Conservation (phyloP, 805 yeast species). For the Metschnikowia peoriensis region DNA sequence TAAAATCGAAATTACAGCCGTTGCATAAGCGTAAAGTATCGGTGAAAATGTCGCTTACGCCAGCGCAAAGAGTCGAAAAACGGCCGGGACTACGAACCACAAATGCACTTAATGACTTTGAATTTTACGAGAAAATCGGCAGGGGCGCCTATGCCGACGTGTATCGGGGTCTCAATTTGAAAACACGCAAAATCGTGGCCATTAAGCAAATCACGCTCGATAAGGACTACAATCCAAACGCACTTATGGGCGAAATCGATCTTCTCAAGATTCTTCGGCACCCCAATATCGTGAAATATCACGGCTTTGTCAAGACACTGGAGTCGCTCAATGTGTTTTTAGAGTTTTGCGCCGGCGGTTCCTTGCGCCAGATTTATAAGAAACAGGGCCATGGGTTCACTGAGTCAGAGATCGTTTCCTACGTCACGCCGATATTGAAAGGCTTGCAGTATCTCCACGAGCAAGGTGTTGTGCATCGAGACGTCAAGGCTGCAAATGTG, state of each 20-base stretch:
- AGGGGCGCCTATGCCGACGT: slow-evolving; percentile 92
- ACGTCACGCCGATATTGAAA: slow-evolving; percentile 39
- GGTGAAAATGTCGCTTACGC: slow-evolving; percentile 45
- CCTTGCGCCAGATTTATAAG: slow-evolving; percentile 54
- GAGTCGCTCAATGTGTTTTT: slow-evolving; percentile 51
- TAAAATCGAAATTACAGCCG: neutral
- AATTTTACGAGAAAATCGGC: slow-evolving; percentile 66
- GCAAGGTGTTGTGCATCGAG: slow-evolving; percentile 81
- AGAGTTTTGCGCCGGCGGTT: slow-evolving; percentile 64
- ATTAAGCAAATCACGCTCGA: slow-evolving; percentile 72
- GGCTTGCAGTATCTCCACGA: slow-evolving; percentile 66
- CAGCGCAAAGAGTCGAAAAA: slow-evolving; percentile 52
- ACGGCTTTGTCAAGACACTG: slow-evolving; percentile 60
- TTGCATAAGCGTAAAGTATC: slow-evolving; percentile 25
- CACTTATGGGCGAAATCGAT: slow-evolving; percentile 65
- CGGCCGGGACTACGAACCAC: slow-evolving; percentile 35
- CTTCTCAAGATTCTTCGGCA: slow-evolving; percentile 63
- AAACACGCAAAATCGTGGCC: slow-evolving; percentile 70
- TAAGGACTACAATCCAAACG: slow-evolving; percentile 42
- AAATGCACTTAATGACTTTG: slow-evolving; percentile 48
- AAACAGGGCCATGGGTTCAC: slow-evolving; percentile 49
- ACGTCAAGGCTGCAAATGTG: slow-evolving; percentile 54
- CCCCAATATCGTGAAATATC: slow-evolving; percentile 43
- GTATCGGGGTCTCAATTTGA: slow-evolving; percentile 66
- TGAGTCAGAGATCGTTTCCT: slow-evolving; percentile 50